Evolutionary conservation across 2,329 filamentous ascomycete genomes (phyloP), one percentile per base, ranked within the genome.

Genomic region (Phialophora tarda): DNA sequence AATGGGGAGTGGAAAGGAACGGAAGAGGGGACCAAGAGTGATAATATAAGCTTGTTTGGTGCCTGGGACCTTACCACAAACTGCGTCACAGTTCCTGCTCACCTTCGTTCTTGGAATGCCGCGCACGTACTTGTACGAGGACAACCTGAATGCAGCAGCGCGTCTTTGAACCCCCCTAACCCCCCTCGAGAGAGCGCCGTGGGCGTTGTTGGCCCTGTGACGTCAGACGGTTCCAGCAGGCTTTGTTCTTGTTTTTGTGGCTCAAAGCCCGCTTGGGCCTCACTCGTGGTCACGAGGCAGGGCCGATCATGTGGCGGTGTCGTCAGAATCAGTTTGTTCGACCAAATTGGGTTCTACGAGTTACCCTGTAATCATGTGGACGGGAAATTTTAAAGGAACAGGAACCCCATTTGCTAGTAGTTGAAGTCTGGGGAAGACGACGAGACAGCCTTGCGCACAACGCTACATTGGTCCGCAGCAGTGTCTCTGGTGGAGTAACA

Each of bases 181-280:
- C 12, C 14, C 38, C 38, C 38, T 44, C 3, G 38, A n/a, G 17
- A 41, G 38, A n/a, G 17, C 6, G 17, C 14, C 5, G 14, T 53
- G 11, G 58, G 32, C 62, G 32, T 59, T 59, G 57, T 59, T 59
- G 34, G 50, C 53, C 50, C n/a, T 58, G 64, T 67, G 67, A 69
- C 67, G 67, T 69, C 64, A 69, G 54, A 17, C 6, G 17, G 24
- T 26, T 59, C 23, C 17, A 10, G n/a, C 38, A 53, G 14, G 56
- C 66, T 63, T 64, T 63, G 62, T 67, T 60, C 68, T 50, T 69
- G 65, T 61, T 69, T 69, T 63, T 62, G 68, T 67, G 68, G 62
- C 62, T 63, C 53, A 26, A 50, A 6, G 23, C 23, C 32, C n/a
- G 24, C 28, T 50, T 60, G 41, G 59, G 54, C 66, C 48, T 59